phyloP scores from a whole-genome alignment of 2,329 filamentous ascomycete genomes.

The Penicillium corylophilum region DNA sequence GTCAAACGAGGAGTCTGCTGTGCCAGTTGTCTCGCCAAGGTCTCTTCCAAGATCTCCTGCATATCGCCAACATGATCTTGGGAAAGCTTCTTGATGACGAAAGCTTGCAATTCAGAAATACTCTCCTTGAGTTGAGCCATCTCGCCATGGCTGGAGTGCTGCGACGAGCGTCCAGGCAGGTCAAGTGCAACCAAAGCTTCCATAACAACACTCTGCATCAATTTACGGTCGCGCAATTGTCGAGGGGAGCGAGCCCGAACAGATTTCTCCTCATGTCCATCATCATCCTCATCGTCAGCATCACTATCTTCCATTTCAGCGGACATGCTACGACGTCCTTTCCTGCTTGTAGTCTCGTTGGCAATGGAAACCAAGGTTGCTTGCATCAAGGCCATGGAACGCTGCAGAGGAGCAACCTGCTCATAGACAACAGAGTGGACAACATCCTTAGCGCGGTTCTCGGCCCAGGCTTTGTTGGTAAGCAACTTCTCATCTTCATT shows the following conservation, averaged over 20 bases:
- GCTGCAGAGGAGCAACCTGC: slow-evolving; percentile 77
- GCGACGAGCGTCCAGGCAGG: slow-evolving; percentile 24
- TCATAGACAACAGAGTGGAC: slow-evolving; percentile 75
- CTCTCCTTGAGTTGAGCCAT: slow-evolving; percentile 40
- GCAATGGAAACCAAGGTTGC: slow-evolving; percentile 62
- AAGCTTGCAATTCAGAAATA: slow-evolving; percentile 41
- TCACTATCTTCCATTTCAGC: slow-evolving; percentile 75
- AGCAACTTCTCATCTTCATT: slow-evolving; percentile 81
- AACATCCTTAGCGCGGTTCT: slow-evolving; percentile 82
- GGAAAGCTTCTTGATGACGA: slow-evolving; percentile 37
- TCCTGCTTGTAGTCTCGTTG: slow-evolving; percentile 56
- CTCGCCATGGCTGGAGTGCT: slow-evolving; percentile 33
- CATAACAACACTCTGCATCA: slow-evolving; percentile 67
- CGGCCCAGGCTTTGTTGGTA: slow-evolving; percentile 81
- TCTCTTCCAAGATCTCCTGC: slow-evolving; percentile 63
- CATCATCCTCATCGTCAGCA: slow-evolving; percentile 91
- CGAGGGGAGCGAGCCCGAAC: slow-evolving; percentile 74
- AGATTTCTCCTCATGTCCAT: slow-evolving; percentile 50
- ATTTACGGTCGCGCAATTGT: slow-evolving; percentile 64
- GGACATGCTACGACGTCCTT: slow-evolving; percentile 65
- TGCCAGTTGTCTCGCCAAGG: slow-evolving; percentile 59
- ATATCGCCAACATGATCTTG: slow-evolving; percentile 53
- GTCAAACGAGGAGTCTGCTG: slow-evolving; percentile 50
- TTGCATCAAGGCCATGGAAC: slow-evolving; percentile 73
- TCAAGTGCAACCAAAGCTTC: slow-evolving; percentile 61